Percentiles rank a stretch among this genome's conserved stretches.
Conservation (phyloP, 2,329 filamentous ascomycete genomes). For the Colletotrichum limetticola region DNA sequence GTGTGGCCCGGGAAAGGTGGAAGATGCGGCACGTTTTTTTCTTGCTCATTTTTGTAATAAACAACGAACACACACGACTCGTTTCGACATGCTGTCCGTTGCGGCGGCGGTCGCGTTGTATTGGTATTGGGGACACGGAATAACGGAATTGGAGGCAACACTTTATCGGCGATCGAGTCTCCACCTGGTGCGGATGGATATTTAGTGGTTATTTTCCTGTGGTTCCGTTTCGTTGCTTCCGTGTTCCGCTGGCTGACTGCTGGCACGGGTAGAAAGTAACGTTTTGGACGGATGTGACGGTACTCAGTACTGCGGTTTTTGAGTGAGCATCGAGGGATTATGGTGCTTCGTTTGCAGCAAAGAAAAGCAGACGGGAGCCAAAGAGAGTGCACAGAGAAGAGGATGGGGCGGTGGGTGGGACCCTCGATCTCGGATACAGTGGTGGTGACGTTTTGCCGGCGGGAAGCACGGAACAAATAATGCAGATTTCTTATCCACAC, state of each 20-base stretch:
- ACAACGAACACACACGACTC: neutral
- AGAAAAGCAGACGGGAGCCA: neutral
- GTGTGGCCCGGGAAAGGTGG: neutral
- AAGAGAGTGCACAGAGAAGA: neutral
- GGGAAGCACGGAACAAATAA: slow-evolving; percentile 22
- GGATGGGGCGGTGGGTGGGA: neutral
- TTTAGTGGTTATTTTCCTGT: neutral
- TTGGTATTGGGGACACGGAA: neutral
- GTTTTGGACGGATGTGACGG: neutral
- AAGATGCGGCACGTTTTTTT: neutral
- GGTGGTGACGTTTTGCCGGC: slow-evolving; percentile 27
- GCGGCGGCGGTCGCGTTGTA: neutral
- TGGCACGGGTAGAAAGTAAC: neutral
- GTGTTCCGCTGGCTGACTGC: neutral
- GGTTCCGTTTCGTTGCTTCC: neutral
- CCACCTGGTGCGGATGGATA: neutral
- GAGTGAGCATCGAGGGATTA: neutral
- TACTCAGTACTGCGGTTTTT: too few species aligned
- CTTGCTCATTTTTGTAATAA: neutral
- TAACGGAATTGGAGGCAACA: neutral
- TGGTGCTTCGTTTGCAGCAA: too few species aligned
- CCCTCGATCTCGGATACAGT: slow-evolving; percentile 28
- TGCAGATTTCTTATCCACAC: neutral
- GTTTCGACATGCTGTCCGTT: neutral
- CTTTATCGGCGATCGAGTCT: slow-evolving; percentile 19